A percentile compares a stretch with the other conserved stretches of the same genome.
Conservation (phyloP, 352 stramenopile species). For the Pythium periplocum region DNA sequence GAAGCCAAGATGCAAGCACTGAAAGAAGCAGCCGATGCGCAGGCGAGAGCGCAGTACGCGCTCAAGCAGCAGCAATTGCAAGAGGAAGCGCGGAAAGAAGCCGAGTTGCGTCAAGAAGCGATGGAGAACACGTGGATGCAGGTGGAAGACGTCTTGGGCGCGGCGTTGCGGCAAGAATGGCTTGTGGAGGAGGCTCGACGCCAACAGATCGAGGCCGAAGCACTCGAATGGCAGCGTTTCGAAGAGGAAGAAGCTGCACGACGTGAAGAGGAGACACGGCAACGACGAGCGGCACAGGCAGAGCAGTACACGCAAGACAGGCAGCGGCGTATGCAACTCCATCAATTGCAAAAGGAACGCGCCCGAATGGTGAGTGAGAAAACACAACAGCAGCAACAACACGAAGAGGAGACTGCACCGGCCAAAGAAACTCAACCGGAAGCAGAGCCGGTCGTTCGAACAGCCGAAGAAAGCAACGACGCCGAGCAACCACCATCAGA, state of each 20-base stretch:
- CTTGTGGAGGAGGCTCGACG: conserved; percentile 34
- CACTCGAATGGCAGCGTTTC: conserved; percentile 54
- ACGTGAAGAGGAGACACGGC: conserved; percentile 39
- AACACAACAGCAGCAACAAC: conserved; percentile 10
- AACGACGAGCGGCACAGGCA: conserved; percentile 41
- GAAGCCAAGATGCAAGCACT: conserved; percentile 55
- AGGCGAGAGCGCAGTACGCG: conserved; percentile 43
- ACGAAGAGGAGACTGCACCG: neutral
- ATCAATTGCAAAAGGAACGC: conserved; percentile 52
- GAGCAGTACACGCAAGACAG: conserved; percentile 68
- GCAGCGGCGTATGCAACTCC: conserved; percentile 56
- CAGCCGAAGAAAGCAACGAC: neutral
- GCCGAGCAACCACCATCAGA: neutral
- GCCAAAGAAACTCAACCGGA: neutral
- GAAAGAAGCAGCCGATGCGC: conserved; percentile 55
- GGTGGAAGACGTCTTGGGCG: conserved; percentile 40
- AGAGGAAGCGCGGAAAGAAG: conserved; percentile 27
- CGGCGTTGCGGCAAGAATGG: conserved; percentile 27
- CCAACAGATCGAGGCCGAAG: conserved; percentile 47
- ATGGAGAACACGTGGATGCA: conserved; percentile 39
- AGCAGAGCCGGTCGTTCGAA: neutral
- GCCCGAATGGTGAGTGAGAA: conserved; percentile 19
- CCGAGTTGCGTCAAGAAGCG: conserved; percentile 25
- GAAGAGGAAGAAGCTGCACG: conserved; percentile 45
- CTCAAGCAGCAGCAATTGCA: conserved; percentile 31